Conservation (phyloP, 2,329 filamentous ascomycete species). For the Curvularia verruculosa region DNA sequence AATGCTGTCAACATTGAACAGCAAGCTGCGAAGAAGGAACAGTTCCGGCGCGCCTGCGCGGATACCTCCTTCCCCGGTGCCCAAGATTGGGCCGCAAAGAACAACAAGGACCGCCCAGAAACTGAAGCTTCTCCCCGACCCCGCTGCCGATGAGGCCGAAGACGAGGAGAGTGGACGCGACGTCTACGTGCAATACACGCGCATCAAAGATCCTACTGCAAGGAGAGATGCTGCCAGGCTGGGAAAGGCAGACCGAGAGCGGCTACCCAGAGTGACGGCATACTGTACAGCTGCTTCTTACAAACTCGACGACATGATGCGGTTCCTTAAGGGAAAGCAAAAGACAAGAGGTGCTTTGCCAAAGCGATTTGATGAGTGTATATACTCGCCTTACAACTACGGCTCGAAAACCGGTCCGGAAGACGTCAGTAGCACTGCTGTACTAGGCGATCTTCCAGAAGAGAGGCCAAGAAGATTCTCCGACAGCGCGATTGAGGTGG, state of each 20-base stretch:
- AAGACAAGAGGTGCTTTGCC: conserved; percentile 80
- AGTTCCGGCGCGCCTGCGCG: conserved; percentile 71
- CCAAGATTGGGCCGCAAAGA: conserved; percentile 90
- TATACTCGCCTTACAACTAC: conserved; percentile 94
- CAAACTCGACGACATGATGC: conserved; percentile 85
- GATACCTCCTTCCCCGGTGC: conserved; percentile 49
- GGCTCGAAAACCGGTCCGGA: conserved; percentile 52
- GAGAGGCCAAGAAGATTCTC: conserved; percentile 69
- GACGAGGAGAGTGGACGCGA: conserved; percentile 94
- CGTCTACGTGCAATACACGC: conserved; percentile 96
- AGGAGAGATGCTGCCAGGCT: conserved; percentile 88
- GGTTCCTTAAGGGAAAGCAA: conserved; percentile 84
- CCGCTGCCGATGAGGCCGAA: conserved; percentile 74
- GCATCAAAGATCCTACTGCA: conserved; percentile 95
- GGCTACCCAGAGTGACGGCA: conserved; percentile 88
- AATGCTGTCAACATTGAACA: conserved; percentile 78
- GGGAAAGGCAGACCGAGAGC: conserved; percentile 89
- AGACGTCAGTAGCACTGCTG: conserved; percentile 43
- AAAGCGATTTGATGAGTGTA: conserved; percentile 95
- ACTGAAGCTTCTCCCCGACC: conserved; percentile 93
- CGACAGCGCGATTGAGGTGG: conserved; percentile 73
- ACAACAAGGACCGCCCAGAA: conserved; percentile 97
- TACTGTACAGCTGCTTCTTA: conserved; percentile 96
- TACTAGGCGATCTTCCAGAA: conserved; percentile 33
- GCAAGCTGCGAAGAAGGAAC: conserved; percentile 83